These are phyloP conservation scores for Abelmoschus esculentus DNA, from an alignment of 345 rosid genomes.

Conservation along the genomic window DNA sequence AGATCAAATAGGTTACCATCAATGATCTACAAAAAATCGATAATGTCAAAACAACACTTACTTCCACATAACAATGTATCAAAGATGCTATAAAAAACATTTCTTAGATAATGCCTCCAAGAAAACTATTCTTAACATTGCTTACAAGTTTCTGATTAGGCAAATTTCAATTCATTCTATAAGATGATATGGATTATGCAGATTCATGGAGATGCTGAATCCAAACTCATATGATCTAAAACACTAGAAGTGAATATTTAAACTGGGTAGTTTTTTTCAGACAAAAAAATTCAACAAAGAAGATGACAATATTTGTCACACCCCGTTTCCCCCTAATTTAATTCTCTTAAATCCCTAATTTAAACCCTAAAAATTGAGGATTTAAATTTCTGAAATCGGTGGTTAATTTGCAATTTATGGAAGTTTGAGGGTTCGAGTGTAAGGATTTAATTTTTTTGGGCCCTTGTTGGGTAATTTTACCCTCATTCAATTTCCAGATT, in stretches of 20 bases:
- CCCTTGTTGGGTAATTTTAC: too few species aligned
- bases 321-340: too few species aligned
- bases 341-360: too few species aligned
- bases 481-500: too few species aligned
- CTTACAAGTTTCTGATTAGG: not conserved
- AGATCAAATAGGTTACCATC: slow-evolving; percentile 1
- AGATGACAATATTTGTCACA: slow-evolving; percentile 1
- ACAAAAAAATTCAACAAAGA: not conserved
- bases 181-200: not conserved
- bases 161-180: not conserved
- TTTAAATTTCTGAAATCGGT: too few species aligned
- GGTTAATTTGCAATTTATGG: too few species aligned
- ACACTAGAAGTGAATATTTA: not conserved
- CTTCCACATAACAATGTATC: not conserved
- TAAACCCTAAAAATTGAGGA: too few species aligned
- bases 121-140: not conserved
- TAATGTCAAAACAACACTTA: not conserved
- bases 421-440: too few species aligned
- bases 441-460: too few species aligned
- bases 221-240: slow-evolving; percentile 11
- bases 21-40: not conserved
- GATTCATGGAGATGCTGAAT: slow-evolving; percentile 8
- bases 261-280: not conserved
- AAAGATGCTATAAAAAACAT: not conserved
- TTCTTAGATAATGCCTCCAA: not conserved